Evolutionary conservation across 2,329 filamentous ascomycete species (phyloP), one percentile per base, ranked within the genome.

Genomic region (Neurospora crassa): DNA sequence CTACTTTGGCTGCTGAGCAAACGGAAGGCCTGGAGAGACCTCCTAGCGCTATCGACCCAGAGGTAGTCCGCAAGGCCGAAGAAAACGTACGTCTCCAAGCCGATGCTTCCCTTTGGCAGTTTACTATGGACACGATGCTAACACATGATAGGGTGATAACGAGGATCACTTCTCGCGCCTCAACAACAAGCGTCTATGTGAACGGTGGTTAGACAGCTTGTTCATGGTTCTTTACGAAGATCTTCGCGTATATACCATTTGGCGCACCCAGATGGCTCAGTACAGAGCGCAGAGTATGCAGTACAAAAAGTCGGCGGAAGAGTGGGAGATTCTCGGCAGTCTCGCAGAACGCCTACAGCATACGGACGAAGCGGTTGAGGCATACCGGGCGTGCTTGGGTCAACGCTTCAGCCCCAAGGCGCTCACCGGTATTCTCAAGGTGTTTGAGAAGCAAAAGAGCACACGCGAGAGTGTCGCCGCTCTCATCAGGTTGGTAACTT

Each of bases 161-260:
- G 87, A 93, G 74, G 88, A 91, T 71, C 87, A 92, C 75, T 92
- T 97, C 76, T 94, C 94, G 7, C 92, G 95, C 76, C 93, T 99
- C 79, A 96, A 96, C 79, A 97, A 97, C 81, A 99, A 99, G 83
- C 91, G 96, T 0, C 88, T 99, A 1, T 99, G 96, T 78, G 96
- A 99, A 82, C 90, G 96, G 76, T 99, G 96, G 96, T 87, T 99
- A 2, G 96, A 99, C 81, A 98, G 97, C 77, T 87, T 99, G 29
- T 99, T 99, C 84, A 99, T 99, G 96, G 96, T 98, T 0, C 87
- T 99, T 2, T 99, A 99, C 80, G 96, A 99, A 81, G 96, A 99
- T 78, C 87, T 99, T 20, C 92, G 96, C 68, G 95, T 99, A 67
- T 99, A 99, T 84, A 99, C 96, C 14, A 99, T 99, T 80, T 99